Evolutionary conservation across 345 rosid genomes (phyloP), one percentile per base, ranked within the genome.

Genomic region (Hibiscus syriacus): DNA sequence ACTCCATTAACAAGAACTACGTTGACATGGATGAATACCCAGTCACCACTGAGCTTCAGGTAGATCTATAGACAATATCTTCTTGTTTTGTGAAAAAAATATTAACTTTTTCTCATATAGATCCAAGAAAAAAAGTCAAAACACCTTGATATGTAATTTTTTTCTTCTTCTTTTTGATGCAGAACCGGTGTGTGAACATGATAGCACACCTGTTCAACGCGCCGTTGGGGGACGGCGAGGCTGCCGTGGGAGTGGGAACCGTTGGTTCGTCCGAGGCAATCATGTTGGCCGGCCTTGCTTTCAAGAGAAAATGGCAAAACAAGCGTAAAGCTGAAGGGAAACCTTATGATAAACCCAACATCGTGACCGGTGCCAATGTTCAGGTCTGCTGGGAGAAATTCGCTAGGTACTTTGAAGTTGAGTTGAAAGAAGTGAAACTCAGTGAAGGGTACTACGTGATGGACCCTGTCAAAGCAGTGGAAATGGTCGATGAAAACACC

Each of bases 1-100:
- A 73, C 23, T 72, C 97, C 55, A 79, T 92, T 13, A 92, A 92
- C 85, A 92, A 92, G 82, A 92, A 92, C 85, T 92, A 92, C 34
- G 98, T 89, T 17, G 98, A 92, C 80, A 89, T 92, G 98, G 98
- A 92, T 53, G 98, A 90, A 76, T 92, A 92, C 77, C 98, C 96
- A 30, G 92, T 92, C 45, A 92, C 98, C 60, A 92, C 98, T 5
- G 98, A 92, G 79, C 77, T 92, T 22, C 97, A 91, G 96, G 97
- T 66, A 54, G 2, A 10, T 8, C 2, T 39, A 10, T 9, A 1
- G 11, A 8, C 8, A 8, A 12, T 39, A 5, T 36, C 41, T 36
- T 36, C 8, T 36, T 36, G 11, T 36, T 39, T 9, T 39, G 12
- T 9, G n/a, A n/a, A 39, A 39, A 39, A 2, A 0, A 7, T 12